Base-by-base conservation (phyloP, 2,329 filamentous ascomycete genomes). In the Dactylellina haptotyla region DNA sequence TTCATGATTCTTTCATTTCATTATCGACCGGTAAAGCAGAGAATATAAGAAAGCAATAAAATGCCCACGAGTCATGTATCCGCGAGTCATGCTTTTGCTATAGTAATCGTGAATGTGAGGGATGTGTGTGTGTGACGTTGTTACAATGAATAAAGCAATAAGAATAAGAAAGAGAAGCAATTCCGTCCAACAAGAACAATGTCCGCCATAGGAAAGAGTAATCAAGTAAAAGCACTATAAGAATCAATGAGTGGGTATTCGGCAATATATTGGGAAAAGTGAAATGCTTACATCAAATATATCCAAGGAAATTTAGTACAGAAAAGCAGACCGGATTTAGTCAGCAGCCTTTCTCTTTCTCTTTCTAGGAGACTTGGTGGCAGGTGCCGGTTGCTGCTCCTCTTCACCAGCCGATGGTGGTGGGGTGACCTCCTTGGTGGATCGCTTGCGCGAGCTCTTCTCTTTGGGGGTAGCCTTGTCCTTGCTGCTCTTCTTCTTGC, bases 381-480 rank as follows among this genome's bases (percentile, higher is more conserved):
- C 67, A 12, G 59, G 67, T 2, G 59, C 59, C 1, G 53, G 26
- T n/a, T 58, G 46, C 18, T 58, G 53, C 4, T 72, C 67, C 32
- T 72, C 67, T 20, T 72, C 67, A 10, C 59, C 67, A 12, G 67
- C 67, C 1, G 67, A 72, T n/a, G 67, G 67, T 23, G 67, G 67
- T 12, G 67, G 67, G n/a, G 67, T 72, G 34, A 65, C 59, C 28
- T 72, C 67, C 48, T 72, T 72, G 51, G 67, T 65, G 4, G 67
- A 65, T 3, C 67, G 23, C 67, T 72, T 72, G 8, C 67, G 59
- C 26, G 67, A 72, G 39, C 37, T 50, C 67, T 72, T 72, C 53
- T 72, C 66, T 59, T 72, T 72, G n/a, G 67, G 67, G 18, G 67
- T 72, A n/a, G 70, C 63, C 70, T 74, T 65, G 10, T 48, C 56